These are phyloP conservation scores for Corylus heterophylla DNA, from an alignment of 306 rosid species.

Conservation along the genomic window DNA sequence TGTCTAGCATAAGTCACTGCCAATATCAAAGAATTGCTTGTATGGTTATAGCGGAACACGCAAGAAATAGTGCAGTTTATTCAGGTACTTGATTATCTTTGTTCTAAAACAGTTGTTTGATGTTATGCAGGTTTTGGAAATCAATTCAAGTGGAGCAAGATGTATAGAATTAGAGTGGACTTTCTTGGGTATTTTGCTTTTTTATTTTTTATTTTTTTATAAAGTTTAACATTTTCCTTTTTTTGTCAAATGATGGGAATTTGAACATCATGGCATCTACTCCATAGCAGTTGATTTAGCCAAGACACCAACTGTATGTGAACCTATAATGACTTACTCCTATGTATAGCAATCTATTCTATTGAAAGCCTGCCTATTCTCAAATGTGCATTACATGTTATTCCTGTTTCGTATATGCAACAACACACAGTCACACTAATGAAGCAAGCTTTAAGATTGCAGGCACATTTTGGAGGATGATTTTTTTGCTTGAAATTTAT, in stretches of 20 bases:
- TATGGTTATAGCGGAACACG: not conserved
- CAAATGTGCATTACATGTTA: too few species aligned
- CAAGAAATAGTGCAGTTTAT: not conserved
- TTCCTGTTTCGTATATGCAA: too few species aligned
- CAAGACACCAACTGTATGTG: not conserved
- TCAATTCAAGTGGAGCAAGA: not conserved
- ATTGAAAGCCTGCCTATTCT: not conserved
- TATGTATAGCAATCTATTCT: too few species aligned
- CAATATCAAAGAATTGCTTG: not conserved
- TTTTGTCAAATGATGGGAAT: not conserved
- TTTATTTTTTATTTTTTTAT: not conserved
- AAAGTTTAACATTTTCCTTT: too few species aligned
- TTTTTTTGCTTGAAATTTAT: too few species aligned
- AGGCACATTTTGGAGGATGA: too few species aligned
- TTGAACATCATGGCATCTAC: not conserved
- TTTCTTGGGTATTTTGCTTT: not conserved
- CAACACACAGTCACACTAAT: too few species aligned
- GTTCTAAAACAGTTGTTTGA: not conserved
- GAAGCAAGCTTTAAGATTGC: too few species aligned
- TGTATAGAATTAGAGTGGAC: not conserved
- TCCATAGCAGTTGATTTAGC: not conserved
- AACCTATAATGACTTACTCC: not conserved
- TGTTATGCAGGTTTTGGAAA: not conserved
- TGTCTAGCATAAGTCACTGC: not conserved
- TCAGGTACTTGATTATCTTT: not conserved